Evolutionary conservation across 441 rosid genomes (phyloP), one percentile per base, ranked within the genome.

Genomic region (Gossypium trilobum): DNA sequence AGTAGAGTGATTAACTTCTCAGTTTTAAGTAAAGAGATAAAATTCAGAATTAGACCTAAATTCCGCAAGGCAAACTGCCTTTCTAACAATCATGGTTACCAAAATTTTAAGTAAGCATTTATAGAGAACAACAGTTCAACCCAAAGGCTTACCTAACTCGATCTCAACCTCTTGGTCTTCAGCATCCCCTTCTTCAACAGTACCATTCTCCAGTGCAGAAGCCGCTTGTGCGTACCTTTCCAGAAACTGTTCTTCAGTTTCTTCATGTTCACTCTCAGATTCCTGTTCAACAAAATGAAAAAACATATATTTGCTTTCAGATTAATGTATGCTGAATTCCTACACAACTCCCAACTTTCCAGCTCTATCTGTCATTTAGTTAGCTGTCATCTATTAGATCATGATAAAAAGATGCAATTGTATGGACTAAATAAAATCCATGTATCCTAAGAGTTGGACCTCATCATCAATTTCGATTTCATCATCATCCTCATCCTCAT

Each of bases 141-240:
- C 11, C 50, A 71, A 10, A 27, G 59, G 51, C 81, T 80, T 86
- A 87, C 97, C 95, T 75, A 92, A 76, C 66, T 87, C 87, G 74
- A 82, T 83, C 75, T 85, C 95, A 69, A 73, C 78, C 29, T 90
- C 93, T 73, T 85, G 85, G 73, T 87, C 90, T 74, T 89, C 93
- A 29, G 79, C 76, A 63, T 90, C 95, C 14, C 85, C 90, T 78
- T 92, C 96, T 76, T 88, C 96, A 42, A 84, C 70, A 19, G 74
- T 62, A 70, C 80, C 75, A 64, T 86, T 75, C 57, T 89, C 92
- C 80, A 90, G 82, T 33, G 81, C 91, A 54, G 77, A 78, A 22
- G 97, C 97, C 48, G 89, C 88, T 83, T 80, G 78, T 55, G 96
- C 97, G 87, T 92, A 88, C 78, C 97, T 89, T 78, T 90, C 91